These are phyloP conservation scores for Apiospora aurea DNA, from an alignment of 2,329 filamentous ascomycete genomes.

Conservation along the genomic window DNA sequence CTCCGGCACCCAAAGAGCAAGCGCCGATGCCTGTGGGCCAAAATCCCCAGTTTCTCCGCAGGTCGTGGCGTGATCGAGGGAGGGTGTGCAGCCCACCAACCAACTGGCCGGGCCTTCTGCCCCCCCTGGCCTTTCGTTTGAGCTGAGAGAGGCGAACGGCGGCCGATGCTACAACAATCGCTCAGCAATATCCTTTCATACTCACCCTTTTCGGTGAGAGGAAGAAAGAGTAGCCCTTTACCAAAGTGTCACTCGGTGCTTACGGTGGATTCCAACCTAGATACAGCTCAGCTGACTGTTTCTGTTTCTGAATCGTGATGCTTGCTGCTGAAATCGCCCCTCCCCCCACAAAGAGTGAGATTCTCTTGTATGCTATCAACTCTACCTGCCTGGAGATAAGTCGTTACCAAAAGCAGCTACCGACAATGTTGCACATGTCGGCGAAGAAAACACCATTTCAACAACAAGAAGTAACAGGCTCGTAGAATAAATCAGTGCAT, in stretches of 20 bases:
- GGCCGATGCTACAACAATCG: background rate
- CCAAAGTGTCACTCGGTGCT: too few relatives aligned
- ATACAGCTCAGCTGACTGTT: too few relatives aligned
- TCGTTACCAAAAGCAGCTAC: too few relatives aligned
- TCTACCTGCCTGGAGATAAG: too few relatives aligned
- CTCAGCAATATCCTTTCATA: background rate
- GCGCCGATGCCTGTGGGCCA: background rate
- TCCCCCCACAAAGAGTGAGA: too few relatives aligned
- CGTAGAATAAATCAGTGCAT: background rate
- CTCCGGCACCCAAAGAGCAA: background rate
- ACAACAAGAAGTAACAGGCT: background rate
- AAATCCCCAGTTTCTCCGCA: background rate
- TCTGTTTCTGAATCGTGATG: too few relatives aligned
- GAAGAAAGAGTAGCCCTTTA: too few relatives aligned
- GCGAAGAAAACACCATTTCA: too few relatives aligned
- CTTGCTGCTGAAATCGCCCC: too few relatives aligned
- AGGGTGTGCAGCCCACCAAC: background rate
- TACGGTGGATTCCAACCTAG: too few relatives aligned
- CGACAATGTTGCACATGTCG: too few relatives aligned
- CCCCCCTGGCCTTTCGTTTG: background rate
- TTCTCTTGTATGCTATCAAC: too few relatives aligned
- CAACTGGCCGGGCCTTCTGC: background rate
- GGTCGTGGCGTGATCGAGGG: background rate
- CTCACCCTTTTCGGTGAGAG: background rate
- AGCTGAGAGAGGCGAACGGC: background rate